Evolutionary conservation across 371 early-diverging fungal species (phyloP), one percentile per base, ranked within the genome.

Genomic region (Mucor mucedo): DNA sequence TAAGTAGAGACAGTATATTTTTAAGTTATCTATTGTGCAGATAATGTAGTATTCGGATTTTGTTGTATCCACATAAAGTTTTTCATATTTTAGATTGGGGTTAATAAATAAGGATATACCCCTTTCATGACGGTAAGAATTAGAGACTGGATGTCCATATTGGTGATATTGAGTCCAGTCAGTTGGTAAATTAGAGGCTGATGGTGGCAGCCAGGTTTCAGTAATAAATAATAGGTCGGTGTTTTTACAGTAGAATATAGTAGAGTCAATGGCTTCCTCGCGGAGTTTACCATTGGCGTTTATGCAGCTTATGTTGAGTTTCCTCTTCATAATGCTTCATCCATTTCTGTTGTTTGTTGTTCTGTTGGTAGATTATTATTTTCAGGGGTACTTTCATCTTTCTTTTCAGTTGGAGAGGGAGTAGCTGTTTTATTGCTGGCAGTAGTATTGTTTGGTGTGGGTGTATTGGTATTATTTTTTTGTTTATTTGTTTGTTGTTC

Each of bases 161-260:
- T 13, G 45, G 33, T 69, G 65, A 55, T 21, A 60, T 32, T 69
- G 70, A 10, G 14, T 45, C 64, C 65, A 65, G 5, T 32, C 8
- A 27, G 70, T 69, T 2, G 49, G 50, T 28, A 48, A 21, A 38
- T 29, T 39, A n/a, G 16, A 39, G 14, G 11, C 39, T 49, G 45
- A 0, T 21, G 21, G 60, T 7, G 58, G 52, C 11, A 64, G 62
- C 65, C 64, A 69, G 45, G 65, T 69, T 48, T 69, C 70, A 5
- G 70, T 64, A 29, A 69, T 65, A 13, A 69, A 69, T 21, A 69
- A 49, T 0, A 63, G 39, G 14, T 56, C 56, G 44, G 44, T 14
- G n/a, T 41, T 56, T 29, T 41, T 56, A 56, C 56, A 56, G 27
- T 56, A 44, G 30, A 3, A 56, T 3, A 56, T 13, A 0, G 30